Evolutionary conservation across 441 rosid genomes (phyloP), one percentile per base, ranked within the genome.

Genomic region (Brassica hybrid): DNA sequence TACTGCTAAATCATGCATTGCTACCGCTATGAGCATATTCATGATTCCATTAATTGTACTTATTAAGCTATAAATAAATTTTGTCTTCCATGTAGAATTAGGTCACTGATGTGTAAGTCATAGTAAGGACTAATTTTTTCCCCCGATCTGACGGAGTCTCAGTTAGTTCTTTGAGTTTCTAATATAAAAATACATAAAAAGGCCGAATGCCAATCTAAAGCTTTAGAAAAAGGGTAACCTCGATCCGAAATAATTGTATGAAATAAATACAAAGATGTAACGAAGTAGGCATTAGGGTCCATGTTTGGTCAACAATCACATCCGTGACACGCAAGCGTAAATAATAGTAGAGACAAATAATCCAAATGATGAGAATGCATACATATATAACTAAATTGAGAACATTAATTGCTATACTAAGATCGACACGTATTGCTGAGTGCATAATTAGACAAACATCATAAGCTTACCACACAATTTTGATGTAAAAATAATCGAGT

Each of bases 231-330:
- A 56, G 25, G 36, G 80, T 17, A 56, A 54, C 60, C 58, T 57
- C 68, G 16, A 72, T 67, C 50, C 52, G 27, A 78, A 52, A 48
- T 3, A 38, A 60, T 67, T 61, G 5, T 61, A 60, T 50, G 41
- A 16, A 54, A 68, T 62, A 68, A 73, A 73, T 17, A 61, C 52
- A 81, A 65, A 74, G 71, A 77, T 48, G 66, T 63, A 41, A 34
- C 65, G 59, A 59, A 59, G 25, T 25, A 45, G 41, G 57, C 67
- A 70, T 63, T 67, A 34, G 70, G 71, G 84, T 75, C 73, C 78
- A 58, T 12, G 32, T 78, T 79, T 76, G 83, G 85, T 86, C 85
- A 84, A 83, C 72, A 85, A 84, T 86, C 90, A 77, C 88, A 78
- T 86, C 89, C 79, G 1, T 21, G 74, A 65, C 84, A 79, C 83